Evolutionary conservation across 1,284 basidiomycete genomes (phyloP), one percentile per base, ranked within the genome.

Genomic region (Fomitiporia mediterranea): DNA sequence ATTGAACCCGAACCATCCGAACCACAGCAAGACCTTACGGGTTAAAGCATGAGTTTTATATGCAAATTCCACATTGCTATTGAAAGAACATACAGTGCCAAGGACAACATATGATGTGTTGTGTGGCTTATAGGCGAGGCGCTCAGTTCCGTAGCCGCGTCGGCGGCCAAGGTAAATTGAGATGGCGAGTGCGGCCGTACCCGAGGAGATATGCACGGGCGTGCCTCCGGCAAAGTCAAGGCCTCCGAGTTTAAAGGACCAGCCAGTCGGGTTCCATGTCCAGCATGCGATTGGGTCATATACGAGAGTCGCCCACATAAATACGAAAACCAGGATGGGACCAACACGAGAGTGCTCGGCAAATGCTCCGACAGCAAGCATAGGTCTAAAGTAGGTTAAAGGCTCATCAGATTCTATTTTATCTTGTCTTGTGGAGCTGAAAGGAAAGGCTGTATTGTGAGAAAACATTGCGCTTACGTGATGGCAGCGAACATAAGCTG

Each of bases 1-100:
- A n/a, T 80, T 80, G 79, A 85, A 87, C 7, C 89, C 94, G 67
- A 95, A 94, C 95, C 95, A 98, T n/a, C 94, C 95, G 66, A 97
- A 94, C 95, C 94, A 98, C 57, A 98, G 89, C 72, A 98, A 84
- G 11, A 86, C 83, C 17, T 11, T 37, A 7, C 35, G 13, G 17
- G 17, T 11, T 37, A 37, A 11, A n/a, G 17, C 35, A n/a, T 37
- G 17, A n/a, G 35, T 13, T 37, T 11, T 37, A 37, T 37, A 13
- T n/a, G n/a, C n/a, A n/a, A n/a, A n/a, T n/a, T n/a, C n/a, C n/a
- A n/a, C n/a, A n/a, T n/a, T n/a, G n/a, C n/a, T n/a, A n/a, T n/a
- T n/a, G n/a, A n/a, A n/a, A n/a, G n/a, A n/a, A n/a, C n/a, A n/a
- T n/a, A n/a, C n/a, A n/a, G n/a, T n/a, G n/a, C n/a, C 95, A 55